A percentile compares a stretch with the other conserved stretches of the same genome.
These are phyloP conservation scores for Corchorus olitorius DNA, from an alignment of 345 rosid genomes.

Conservation along the genomic window DNA sequence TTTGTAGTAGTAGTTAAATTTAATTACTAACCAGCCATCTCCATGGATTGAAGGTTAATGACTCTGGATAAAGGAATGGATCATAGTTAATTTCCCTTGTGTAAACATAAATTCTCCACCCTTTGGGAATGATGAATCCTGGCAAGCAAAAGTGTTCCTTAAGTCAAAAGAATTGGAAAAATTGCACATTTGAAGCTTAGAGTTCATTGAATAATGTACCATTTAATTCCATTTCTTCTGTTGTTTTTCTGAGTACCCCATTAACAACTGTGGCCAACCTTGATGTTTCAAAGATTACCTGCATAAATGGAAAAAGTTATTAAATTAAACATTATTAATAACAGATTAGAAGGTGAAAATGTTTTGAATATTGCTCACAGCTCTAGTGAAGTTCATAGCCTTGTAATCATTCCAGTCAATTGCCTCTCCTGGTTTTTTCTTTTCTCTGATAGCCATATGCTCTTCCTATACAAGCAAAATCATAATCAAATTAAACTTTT, in stretches of 20 bases:
- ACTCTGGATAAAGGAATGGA: conserved; percentile 59
- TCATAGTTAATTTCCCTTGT: conserved; percentile 87
- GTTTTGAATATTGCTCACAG: conserved; percentile 48
- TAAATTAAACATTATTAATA: background rate
- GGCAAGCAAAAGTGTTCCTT: conserved; percentile 39
- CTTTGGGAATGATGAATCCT: conserved; percentile 83
- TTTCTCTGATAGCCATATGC: conserved; percentile 62
- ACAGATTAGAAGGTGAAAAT: background rate
- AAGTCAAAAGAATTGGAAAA: conserved; percentile 38
- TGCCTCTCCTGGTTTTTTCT: conserved; percentile 65
- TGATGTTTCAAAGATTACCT: conserved; percentile 78
- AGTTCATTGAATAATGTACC: conserved; percentile 33
- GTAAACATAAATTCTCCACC: conserved; percentile 93
- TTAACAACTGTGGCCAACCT: conserved; percentile 83
- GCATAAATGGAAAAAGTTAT: conserved; percentile 23
- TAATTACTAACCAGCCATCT: conserved; percentile 39
- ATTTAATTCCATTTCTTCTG: conserved; percentile 68
- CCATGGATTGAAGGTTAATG: conserved; percentile 77
- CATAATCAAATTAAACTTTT: background rate
- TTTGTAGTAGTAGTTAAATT: too few species aligned
- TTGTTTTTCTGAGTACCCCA: conserved; percentile 76
- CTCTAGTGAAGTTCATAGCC: conserved; percentile 85
- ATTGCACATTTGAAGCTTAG: background rate
- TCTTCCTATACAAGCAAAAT: conserved; percentile 52
- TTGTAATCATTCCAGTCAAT: conserved; percentile 64